Base-by-base conservation (phyloP, 495 filamentous ascomycete species). In the Monascus purpureus region DNA sequence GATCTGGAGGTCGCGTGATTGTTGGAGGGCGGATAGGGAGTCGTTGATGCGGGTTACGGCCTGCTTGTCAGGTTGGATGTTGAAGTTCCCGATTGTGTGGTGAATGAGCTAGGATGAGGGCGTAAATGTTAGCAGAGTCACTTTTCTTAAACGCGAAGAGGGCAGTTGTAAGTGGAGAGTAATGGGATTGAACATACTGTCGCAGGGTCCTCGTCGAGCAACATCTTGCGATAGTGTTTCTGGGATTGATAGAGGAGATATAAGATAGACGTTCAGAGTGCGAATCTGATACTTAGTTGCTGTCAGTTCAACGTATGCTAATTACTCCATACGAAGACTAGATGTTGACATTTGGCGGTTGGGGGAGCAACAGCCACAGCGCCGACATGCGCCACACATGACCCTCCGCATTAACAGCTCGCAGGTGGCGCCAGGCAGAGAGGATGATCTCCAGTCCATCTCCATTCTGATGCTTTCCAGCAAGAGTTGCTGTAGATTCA, bases 141-240 rank as follows among this genome's bases (percentile, higher is more conserved):
- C 23, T 19, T 3, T 23, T 33, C 19, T 25, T 32, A 17, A 8
- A 38, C n/a, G n/a, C n/a, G n/a, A n/a, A n/a, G n/a, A n/a, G n/a
- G n/a, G n/a, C n/a, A n/a, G n/a, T n/a, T n/a, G n/a, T n/a, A n/a
- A n/a, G n/a, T n/a, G n/a, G n/a, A n/a, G n/a, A n/a, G n/a, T 7
- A 14, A 26, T 17, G n/a, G 20, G 11, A 30, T 29, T 26, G 25
- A 24, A 54, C 67, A 13, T 73, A 88, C 82, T 15, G 77, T 77
- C 25, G 76, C 82, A 38, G 90, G 90, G 52, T 84, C 82, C 63
- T 96, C 90, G 63, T 96, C 90, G 61, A 97, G 84, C 50, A 97
- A 68, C 90, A 96, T 96, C 40, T 49, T 80, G 69, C 27, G 28
- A 18, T 33, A 19, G 19, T 34, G 17, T 13, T 17, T 17, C 4